phyloP scores from a whole-genome alignment of 441 rosid genomes.

The Populus tomentosa region DNA sequence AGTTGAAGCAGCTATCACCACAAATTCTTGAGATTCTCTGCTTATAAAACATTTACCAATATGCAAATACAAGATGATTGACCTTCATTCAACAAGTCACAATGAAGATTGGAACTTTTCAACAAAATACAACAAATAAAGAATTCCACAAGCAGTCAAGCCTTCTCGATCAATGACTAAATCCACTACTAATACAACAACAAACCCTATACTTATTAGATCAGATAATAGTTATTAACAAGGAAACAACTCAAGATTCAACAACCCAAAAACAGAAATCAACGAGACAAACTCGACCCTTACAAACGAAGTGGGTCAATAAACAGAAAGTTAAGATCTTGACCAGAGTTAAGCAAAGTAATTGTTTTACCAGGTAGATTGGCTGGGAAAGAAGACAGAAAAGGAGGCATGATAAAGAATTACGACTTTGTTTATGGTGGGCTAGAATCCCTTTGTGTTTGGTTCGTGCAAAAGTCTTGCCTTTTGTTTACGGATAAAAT shows the following conservation, averaged over 20 bases:
- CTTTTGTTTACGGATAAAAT: constrained; percentile 4
- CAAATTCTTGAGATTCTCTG: not conserved
- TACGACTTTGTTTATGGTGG: constrained; percentile 2
- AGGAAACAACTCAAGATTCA: not conserved
- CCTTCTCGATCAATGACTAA: not conserved
- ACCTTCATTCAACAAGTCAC: not conserved
- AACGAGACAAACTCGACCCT: not conserved
- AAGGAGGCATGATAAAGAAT: not conserved
- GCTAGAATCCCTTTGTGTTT: not conserved
- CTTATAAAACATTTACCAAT: not conserved
- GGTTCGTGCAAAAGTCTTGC: constrained; percentile 7
- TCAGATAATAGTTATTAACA: not conserved
- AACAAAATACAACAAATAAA: not conserved
- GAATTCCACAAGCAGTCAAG: not conserved
- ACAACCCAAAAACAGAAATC: not conserved
- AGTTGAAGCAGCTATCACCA: not conserved
- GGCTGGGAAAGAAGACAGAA: not conserved
- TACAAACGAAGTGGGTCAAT: not conserved
- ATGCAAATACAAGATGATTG: not conserved
- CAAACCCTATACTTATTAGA: not conserved
- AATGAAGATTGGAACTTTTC: no score
- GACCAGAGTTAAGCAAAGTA: not conserved
- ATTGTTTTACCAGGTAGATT: not conserved
- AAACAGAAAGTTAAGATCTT: not conserved
- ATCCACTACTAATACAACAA: not conserved